Conservation (phyloP, 495 filamentous ascomycete genomes). For the Penicillium arizonense region DNA sequence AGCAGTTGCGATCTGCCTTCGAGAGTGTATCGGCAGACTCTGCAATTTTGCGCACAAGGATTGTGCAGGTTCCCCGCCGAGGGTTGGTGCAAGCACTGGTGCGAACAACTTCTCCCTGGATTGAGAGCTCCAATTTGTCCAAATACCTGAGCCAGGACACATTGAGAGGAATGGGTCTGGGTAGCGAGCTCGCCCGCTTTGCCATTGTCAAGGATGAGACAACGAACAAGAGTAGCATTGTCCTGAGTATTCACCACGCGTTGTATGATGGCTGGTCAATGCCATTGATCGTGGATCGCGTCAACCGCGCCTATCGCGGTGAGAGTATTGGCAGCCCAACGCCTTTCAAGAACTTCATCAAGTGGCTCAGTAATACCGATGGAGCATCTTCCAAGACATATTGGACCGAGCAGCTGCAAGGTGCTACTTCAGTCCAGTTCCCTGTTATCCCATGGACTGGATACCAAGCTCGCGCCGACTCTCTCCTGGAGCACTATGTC, state of each 20-base stretch:
- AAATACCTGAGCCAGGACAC: slow-evolving; percentile 35
- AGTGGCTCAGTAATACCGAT: neutral
- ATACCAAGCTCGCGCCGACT: slow-evolving; percentile 1
- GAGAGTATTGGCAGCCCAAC: neutral
- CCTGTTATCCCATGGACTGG: neutral
- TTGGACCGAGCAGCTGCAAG: neutral
- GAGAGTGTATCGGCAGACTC: slow-evolving; percentile 26
- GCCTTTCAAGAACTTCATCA: slow-evolving; percentile 9
- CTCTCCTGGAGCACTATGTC: slow-evolving; percentile 1
- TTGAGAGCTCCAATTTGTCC: slow-evolving; percentile 27
- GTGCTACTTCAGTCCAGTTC: neutral
- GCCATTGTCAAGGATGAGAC: slow-evolving; percentile 27
- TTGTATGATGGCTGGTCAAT: slow-evolving; percentile 62
- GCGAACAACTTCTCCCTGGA: slow-evolving; percentile 32
- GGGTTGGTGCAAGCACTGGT: slow-evolving; percentile 46
- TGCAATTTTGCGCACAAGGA: slow-evolving; percentile 45
- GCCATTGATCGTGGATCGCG: slow-evolving; percentile 22
- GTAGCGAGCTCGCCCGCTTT: slow-evolving; percentile 45
- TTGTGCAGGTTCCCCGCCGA: slow-evolving; percentile 32
- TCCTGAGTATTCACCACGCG: slow-evolving; percentile 58
- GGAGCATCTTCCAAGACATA: neutral
- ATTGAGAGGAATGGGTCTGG: slow-evolving; percentile 40
- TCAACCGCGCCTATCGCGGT: slow-evolving; percentile 4
- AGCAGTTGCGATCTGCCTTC: slow-evolving; percentile 31
- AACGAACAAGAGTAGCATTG: slow-evolving; percentile 27